phyloP scores from a whole-genome alignment of 177 flowering plant genomes.

The Vitis hybrid region DNA sequence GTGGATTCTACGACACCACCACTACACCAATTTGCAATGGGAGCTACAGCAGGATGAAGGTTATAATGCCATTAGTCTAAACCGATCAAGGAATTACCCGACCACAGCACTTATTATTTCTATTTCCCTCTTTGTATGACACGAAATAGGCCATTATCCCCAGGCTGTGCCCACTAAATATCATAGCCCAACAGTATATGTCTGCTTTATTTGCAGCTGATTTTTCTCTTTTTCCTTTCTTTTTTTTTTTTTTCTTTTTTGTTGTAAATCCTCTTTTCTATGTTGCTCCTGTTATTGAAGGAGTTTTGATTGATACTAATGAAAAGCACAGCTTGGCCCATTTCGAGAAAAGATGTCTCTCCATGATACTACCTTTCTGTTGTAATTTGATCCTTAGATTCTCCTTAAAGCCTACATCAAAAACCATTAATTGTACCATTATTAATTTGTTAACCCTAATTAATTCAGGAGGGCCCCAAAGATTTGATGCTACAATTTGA shows the following conservation, averaged over 20 bases:
- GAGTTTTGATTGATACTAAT: neutral
- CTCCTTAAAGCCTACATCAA: neutral
- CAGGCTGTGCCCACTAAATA: too few species aligned
- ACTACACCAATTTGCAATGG: too few species aligned
- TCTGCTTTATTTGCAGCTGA: neutral
- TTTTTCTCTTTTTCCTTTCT: neutral
- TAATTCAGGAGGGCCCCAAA: neutral
- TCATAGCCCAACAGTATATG: neutral
- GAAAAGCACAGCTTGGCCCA: slow-evolving; percentile 12
- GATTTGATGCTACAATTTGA: slow-evolving; percentile 1
- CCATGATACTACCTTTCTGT: neutral
- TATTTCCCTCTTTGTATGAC: too few species aligned
- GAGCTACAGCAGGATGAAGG: too few species aligned
- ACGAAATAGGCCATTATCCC: too few species aligned
- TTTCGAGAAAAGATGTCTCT: slow-evolving; percentile 7
- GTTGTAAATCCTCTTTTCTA: too few species aligned
- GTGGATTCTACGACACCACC: too few species aligned
- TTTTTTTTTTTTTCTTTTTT: neutral
- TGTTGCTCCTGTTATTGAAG: slow-evolving; percentile 7
- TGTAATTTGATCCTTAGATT: neutral
- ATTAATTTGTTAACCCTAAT: neutral
- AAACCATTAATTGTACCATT: neutral
- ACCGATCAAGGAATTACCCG: too few species aligned
- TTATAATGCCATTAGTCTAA: too few species aligned
- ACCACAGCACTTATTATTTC: too few species aligned